These are phyloP conservation scores for Plasmopara viticola DNA, from an alignment of 352 stramenopile species.

Conservation along the genomic window DNA sequence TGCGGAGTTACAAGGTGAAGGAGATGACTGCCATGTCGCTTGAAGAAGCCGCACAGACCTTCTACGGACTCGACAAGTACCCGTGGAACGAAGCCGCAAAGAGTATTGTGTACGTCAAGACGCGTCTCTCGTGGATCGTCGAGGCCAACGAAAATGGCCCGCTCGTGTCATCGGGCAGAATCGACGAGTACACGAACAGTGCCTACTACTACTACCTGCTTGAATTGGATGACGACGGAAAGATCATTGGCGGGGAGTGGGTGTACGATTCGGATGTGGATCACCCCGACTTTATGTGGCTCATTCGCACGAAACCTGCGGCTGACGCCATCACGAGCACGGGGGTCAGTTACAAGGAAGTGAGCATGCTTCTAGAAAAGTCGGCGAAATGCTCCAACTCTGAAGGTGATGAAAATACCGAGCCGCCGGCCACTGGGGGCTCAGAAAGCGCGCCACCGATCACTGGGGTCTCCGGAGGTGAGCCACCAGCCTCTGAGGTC, in stretches of 20 bases:
- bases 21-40: constrained; percentile 27
- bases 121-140: constrained; percentile 35
- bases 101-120: constrained; percentile 37
- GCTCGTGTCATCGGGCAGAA: constrained; percentile 17
- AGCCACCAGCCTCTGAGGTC: too few relatives aligned
- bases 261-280: constrained; percentile 24
- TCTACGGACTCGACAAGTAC: constrained; percentile 34
- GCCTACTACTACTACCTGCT: constrained; percentile 36
- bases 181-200: constrained; percentile 18
- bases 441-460: neutral
- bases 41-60: constrained; percentile 23
- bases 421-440: too few relatives aligned
- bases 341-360: constrained; percentile 16
- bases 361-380: constrained; percentile 18
- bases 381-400: constrained; percentile 11
- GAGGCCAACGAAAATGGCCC: constrained; percentile 31
- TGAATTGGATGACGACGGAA: constrained; percentile 24
- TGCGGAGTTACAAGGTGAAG: constrained; percentile 41
- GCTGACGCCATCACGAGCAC: constrained; percentile 17
- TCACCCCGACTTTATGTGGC: constrained; percentile 39
- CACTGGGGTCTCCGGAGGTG: too few relatives aligned
- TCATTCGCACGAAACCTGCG: constrained; percentile 19
- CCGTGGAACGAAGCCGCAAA: constrained; percentile 39
- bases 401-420: neutral
- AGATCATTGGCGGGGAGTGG: constrained; percentile 38